Conservation (phyloP, 208 protist genomes). For the Trypanosoma vivax region DNA sequence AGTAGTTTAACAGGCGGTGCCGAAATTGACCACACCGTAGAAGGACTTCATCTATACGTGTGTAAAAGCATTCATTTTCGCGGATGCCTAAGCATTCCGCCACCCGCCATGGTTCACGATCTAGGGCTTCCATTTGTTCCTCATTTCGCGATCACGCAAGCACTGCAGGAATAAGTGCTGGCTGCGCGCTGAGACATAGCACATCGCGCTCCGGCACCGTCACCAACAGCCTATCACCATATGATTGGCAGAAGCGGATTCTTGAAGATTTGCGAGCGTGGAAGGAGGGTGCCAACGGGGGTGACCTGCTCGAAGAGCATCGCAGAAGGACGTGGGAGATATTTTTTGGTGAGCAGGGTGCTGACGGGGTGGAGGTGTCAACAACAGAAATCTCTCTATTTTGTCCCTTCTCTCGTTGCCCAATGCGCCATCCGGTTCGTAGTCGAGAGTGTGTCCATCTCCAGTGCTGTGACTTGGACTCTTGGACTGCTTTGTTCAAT, state of each 20-base stretch:
- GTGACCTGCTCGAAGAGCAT: conserved; percentile 34
- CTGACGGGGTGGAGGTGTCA: conserved; percentile 48
- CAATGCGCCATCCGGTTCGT: conserved; percentile 59
- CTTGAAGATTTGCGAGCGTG: conserved; percentile 27
- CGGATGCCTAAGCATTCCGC: no score
- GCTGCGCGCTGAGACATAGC: no score
- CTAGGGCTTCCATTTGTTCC: no score
- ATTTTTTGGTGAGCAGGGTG: conserved; percentile 46
- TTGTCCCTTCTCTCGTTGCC: conserved; percentile 78
- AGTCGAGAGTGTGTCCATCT: conserved; percentile 75
- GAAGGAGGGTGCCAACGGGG: conserved; percentile 6
- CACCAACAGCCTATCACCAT: no score
- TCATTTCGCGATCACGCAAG: no score
- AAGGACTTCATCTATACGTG: no score
- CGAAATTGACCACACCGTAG: no score
- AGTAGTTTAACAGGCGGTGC: no score
- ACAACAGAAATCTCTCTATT: conserved; percentile 82
- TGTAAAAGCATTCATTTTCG: no score
- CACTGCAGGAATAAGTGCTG: no score
- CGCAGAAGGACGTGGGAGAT: conserved; percentile 52
- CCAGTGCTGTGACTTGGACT: conserved; percentile 88
- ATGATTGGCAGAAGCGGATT: conserved; percentile 43
- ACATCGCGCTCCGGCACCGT: no score
- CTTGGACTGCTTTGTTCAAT: conserved; percentile 76
- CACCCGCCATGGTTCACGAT: no score